Conservation (phyloP, 2,329 filamentous ascomycete genomes). For the Botrytis aclada region DNA sequence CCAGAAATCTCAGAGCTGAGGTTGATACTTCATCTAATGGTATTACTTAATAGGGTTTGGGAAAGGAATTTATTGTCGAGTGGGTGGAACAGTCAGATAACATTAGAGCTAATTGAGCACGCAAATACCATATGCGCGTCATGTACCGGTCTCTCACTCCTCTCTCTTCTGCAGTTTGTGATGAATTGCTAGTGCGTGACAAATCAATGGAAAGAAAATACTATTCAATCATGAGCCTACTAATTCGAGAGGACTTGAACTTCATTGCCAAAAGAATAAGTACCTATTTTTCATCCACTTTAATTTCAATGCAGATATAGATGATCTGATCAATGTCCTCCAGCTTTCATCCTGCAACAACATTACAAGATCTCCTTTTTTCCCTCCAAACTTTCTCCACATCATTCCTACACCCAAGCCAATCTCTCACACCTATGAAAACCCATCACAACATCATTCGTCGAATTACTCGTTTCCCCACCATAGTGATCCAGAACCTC, state of each 20-base stretch:
- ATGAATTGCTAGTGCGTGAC: neutral
- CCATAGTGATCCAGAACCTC: slow-evolving; percentile 11
- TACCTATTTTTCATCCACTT: neutral
- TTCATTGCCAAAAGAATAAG: neutral
- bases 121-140: too few relatives aligned
- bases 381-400: too few relatives aligned
- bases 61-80: neutral
- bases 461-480: slow-evolving; percentile 2
- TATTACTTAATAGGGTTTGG: neutral
- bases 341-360: neutral
- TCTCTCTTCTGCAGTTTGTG: neutral
- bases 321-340: too few relatives aligned
- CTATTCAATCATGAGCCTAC: neutral
- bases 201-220: neutral
- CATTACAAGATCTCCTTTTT: neutral
- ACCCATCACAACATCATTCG: slow-evolving; percentile 7
- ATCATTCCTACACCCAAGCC: neutral
- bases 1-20: neutral
- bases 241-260: too few relatives aligned
- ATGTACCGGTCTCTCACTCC: neutral
- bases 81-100: neutral
- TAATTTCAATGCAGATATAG: neutral
- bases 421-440: slow-evolving; percentile 11
- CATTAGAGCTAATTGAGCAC: neutral
- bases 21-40: neutral